Percentiles rank a stretch among this genome's conserved stretches.
phyloP scores from a whole-genome alignment of 495 filamentous ascomycete species.

The Eremomyces bilateralis region DNA sequence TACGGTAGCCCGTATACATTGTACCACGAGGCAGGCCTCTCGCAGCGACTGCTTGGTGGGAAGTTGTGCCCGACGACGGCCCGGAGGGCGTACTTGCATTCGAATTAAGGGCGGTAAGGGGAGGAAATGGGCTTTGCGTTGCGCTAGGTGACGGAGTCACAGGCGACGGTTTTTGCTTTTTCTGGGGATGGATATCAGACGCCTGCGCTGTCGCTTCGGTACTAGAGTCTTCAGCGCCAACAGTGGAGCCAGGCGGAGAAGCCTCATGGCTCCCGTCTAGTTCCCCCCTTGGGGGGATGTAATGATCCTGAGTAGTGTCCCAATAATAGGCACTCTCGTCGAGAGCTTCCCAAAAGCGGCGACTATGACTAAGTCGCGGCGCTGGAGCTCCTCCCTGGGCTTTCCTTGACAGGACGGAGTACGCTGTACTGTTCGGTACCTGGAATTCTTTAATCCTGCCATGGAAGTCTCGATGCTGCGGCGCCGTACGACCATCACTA shows the following conservation, averaged over 20 bases:
- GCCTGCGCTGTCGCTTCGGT: background rate
- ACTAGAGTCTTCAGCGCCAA: background rate
- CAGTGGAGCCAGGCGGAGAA: background rate
- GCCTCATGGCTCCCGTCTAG: background rate
- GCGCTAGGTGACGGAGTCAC: background rate
- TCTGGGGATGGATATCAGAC: conserved; percentile 7
- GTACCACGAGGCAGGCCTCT: too few species aligned
- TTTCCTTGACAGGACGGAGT: conserved; percentile 26
- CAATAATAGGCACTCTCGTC: conserved; percentile 39
- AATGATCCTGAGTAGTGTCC: conserved; percentile 37
- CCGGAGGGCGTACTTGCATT: too few species aligned
- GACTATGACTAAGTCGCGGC: conserved; percentile 25
- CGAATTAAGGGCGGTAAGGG: too few species aligned
- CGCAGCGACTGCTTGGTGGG: too few species aligned
- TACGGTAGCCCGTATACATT: conserved; percentile 28
- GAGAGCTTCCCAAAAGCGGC: conserved; percentile 38
- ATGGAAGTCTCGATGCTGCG: conserved; percentile 27
- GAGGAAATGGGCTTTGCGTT: conserved; percentile 4
- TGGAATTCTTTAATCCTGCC: conserved; percentile 26
- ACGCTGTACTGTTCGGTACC: conserved; percentile 35
- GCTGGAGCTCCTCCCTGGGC: conserved; percentile 16
- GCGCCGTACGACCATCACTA: conserved; percentile 26
- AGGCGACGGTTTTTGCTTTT: conserved; percentile 4
- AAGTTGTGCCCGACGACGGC: too few species aligned
- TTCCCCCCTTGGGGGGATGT: conserved; percentile 13